A percentile compares a stretch with the other conserved stretches of the same genome.
phyloP scores from a whole-genome alignment of 129 eudicot genomes.

The Ambrosia trifida region DNA sequence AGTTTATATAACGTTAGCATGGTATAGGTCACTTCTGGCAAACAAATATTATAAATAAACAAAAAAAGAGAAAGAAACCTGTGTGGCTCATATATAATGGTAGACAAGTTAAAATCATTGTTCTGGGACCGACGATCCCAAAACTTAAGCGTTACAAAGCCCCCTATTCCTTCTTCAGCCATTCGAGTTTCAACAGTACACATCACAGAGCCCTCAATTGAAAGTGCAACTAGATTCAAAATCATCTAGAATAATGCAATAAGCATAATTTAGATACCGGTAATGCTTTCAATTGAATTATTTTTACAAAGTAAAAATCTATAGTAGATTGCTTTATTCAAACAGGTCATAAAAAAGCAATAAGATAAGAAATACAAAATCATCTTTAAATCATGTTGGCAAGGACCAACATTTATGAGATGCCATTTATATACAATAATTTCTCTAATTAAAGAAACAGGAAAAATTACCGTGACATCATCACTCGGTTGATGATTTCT shows the following conservation, averaged over 20 bases:
- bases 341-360: neutral
- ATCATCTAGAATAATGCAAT: constrained; percentile 53
- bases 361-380: neutral
- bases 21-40: neutral
- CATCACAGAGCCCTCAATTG: constrained; percentile 83
- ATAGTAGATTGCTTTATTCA: neutral
- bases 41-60: neutral
- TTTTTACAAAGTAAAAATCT: neutral
- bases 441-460: neutral
- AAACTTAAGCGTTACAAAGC: constrained; percentile 78
- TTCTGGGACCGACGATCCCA: constrained; percentile 65
- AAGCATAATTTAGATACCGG: neutral
- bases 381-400: neutral
- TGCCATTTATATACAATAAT: neutral
- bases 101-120: constrained; percentile 67
- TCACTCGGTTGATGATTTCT: constrained; percentile 96
- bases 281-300: neutral
- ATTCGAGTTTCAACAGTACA: constrained; percentile 82
- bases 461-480: constrained; percentile 63
- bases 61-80: constrained; percentile 41
- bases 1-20: neutral
- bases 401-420: neutral
- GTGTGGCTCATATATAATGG: constrained; percentile 94
- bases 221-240: constrained; percentile 72
- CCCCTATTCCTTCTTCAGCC: constrained; percentile 95